Evolutionary conservation across 495 filamentous ascomycete genomes (phyloP).

Genomic region (Neurospora sp.): DNA sequence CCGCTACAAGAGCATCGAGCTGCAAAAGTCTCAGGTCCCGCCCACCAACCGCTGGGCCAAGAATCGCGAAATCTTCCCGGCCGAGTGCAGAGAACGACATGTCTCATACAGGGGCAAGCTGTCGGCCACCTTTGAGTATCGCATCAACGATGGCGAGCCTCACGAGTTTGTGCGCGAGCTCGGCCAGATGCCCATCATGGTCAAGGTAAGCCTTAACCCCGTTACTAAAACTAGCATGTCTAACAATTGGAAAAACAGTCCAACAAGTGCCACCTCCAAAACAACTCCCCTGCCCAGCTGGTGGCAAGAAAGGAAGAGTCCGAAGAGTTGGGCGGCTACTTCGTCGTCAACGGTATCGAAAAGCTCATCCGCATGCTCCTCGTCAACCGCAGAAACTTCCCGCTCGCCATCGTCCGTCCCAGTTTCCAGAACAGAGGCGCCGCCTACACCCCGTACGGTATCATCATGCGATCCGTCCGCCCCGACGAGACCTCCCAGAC

Average conservation of each 20-base stretch:
- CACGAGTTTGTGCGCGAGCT: constrained; percentile 70
- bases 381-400: constrained; percentile 80
- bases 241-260: constrained; percentile 38
- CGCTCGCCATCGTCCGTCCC: constrained; percentile 82
- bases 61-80: constrained; percentile 76
- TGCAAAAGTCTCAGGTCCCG: constrained; percentile 67
- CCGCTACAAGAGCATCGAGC: constrained; percentile 62
- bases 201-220: constrained; percentile 48
- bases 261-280: constrained; percentile 82
- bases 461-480: constrained; percentile 82
- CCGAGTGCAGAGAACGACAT: constrained; percentile 92
- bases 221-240: neutral
- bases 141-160: constrained; percentile 77
- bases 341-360: constrained; percentile 91
- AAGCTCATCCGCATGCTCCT: constrained; percentile 91
- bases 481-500: constrained; percentile 97
- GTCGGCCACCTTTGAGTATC: constrained; percentile 67
- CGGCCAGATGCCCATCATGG: constrained; percentile 85
- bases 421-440: constrained; percentile 80
- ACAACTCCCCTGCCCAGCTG: constrained; percentile 67
- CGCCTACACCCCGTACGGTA: constrained; percentile 77
- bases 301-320: constrained; percentile 84
- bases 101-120: constrained; percentile 83
- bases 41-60: constrained; percentile 68
- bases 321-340: constrained; percentile 89